These are phyloP conservation scores for Termitomyces sp. DNA, from an alignment of 768 basidiomycete species.

Conservation along the genomic window DNA sequence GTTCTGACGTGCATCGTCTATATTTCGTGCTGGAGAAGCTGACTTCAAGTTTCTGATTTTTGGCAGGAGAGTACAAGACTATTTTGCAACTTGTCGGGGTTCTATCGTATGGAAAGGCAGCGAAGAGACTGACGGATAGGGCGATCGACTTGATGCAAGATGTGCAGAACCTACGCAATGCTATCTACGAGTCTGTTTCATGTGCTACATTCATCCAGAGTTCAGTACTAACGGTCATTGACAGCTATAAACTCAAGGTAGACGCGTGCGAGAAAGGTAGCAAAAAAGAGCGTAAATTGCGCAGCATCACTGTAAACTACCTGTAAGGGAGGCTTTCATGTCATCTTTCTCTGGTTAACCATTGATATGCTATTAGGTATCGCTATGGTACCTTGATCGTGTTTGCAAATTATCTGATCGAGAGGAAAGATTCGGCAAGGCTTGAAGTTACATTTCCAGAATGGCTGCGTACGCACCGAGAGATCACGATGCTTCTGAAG, in stretches of 20 bases:
- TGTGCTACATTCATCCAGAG: background rate
- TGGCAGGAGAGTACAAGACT: conserved; percentile 96
- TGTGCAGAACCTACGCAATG: conserved; percentile 94
- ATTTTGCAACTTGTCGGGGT: conserved; percentile 93
- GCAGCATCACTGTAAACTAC: conserved; percentile 83
- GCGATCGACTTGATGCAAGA: conserved; percentile 93
- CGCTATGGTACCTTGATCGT: conserved; percentile 91
- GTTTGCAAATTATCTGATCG: conserved; percentile 93
- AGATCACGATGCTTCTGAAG: conserved; percentile 73
- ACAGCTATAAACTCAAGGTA: conserved; percentile 86
- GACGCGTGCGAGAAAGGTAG: conserved; percentile 81
- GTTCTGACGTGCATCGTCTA: conserved; percentile 29
- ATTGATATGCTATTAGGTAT: conserved; percentile 42
- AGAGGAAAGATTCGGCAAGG: conserved; percentile 40
- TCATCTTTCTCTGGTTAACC: background rate
- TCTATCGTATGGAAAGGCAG: conserved; percentile 86
- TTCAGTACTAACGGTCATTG: background rate
- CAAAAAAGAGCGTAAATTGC: conserved; percentile 70
- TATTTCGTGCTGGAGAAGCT: background rate
- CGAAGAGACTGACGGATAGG: conserved; percentile 85
- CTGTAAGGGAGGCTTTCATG: conserved; percentile 41
- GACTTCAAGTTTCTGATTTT: background rate
- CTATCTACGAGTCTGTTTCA: conserved; percentile 81
- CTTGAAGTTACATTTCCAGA: conserved; percentile 60
- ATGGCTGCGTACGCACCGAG: conserved; percentile 81